A percentile compares a stretch with the other conserved stretches of the same genome.
phyloP scores from a whole-genome alignment of 169 alveolate species.

The Theileria orientalis region DNA sequence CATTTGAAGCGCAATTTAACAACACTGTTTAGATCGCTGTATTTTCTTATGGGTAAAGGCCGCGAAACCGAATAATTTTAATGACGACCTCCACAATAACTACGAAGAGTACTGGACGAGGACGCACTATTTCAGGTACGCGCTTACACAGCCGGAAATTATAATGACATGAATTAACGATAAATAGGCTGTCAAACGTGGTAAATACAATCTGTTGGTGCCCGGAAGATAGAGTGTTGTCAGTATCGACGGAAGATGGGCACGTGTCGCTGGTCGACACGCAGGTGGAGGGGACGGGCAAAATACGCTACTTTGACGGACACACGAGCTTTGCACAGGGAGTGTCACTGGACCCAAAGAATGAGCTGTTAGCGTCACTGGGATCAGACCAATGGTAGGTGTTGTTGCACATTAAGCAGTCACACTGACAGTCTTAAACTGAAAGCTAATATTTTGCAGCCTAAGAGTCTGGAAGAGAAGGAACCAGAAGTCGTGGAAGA shows the following conservation, averaged over 20 bases:
- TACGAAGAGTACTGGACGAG: conserved; percentile 79
- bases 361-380: conserved; percentile 82
- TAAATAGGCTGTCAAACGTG: conserved; percentile 54
- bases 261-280: conserved; percentile 65
- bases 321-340: conserved; percentile 83
- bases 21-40: conserved; percentile 49
- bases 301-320: conserved; percentile 77
- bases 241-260: conserved; percentile 66
- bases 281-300: conserved; percentile 50
- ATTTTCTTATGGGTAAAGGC: conserved; percentile 77
- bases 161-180: background rate
- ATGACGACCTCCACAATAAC: conserved; percentile 68
- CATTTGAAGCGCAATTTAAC: background rate
- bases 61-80: conserved; percentile 63
- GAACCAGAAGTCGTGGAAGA: conserved; percentile 74
- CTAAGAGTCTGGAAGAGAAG: conserved; percentile 75
- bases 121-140: conserved; percentile 75
- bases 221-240: conserved; percentile 46
- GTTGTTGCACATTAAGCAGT: too few relatives aligned
- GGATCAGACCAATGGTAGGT: conserved; percentile 79
- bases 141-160: conserved; percentile 19
- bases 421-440: too few relatives aligned
- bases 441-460: conserved; percentile 1
- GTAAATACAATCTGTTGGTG: conserved; percentile 65
- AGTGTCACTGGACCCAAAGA: conserved; percentile 74